These are phyloP conservation scores for Tagetes patula DNA, from an alignment of 129 eudicot genomes.

Conservation along the genomic window DNA sequence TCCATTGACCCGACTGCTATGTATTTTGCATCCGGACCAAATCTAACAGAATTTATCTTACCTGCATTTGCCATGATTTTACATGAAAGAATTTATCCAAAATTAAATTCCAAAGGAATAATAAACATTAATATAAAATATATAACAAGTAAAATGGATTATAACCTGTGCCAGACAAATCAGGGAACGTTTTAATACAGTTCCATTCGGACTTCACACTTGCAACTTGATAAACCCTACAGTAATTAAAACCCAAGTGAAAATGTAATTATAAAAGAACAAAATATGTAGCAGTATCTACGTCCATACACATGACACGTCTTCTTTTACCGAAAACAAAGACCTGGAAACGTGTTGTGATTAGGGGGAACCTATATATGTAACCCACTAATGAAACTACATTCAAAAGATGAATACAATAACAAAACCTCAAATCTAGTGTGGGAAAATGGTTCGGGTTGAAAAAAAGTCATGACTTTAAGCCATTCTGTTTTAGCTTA, in stretches of 20 bases:
- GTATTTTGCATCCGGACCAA: conserved; percentile 91
- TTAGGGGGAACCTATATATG: background rate
- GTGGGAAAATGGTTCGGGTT: background rate
- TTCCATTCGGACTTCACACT: conserved; percentile 95
- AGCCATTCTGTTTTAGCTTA: no score
- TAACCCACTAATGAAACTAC: background rate
- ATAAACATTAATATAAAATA: background rate
- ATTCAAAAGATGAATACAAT: background rate
- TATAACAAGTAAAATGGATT: background rate
- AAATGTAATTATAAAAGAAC: background rate
- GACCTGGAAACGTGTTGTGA: background rate
- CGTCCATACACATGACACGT: background rate
- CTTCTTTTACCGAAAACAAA: background rate
- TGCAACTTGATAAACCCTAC: conserved; percentile 95
- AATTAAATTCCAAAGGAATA: background rate
- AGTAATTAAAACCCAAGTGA: background rate
- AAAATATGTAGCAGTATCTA: background rate
- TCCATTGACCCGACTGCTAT: conserved; percentile 95
- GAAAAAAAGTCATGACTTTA: background rate
- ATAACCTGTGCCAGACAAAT: conserved; percentile 95
- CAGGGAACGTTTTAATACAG: conserved; percentile 81
- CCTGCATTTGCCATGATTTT: conserved; percentile 44
- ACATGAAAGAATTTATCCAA: conserved; percentile 2
- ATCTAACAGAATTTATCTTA: conserved; percentile 59
- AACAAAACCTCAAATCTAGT: background rate